These are phyloP conservation scores for Claviceps citrina DNA, from an alignment of 2,329 filamentous ascomycete genomes.

Conservation along the genomic window DNA sequence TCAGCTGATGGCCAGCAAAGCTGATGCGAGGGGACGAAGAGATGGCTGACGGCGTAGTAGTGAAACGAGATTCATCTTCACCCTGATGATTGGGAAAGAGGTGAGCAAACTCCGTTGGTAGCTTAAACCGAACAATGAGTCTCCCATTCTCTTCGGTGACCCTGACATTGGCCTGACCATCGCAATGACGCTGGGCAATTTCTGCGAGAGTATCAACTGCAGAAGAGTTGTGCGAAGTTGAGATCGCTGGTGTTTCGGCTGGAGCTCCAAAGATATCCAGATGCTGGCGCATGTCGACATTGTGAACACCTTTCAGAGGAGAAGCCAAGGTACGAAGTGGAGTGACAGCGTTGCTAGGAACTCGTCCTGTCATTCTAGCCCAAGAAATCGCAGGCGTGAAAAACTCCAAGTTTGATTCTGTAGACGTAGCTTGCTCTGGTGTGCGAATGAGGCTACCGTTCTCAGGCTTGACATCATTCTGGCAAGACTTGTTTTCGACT, in stretches of 20 bases:
- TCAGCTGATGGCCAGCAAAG: constrained; percentile 4
- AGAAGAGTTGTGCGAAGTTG: constrained; percentile 3
- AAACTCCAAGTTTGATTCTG: not conserved
- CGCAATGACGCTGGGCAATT: constrained; percentile 14
- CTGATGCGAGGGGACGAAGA: constrained; percentile 12
- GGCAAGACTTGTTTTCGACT: not conserved
- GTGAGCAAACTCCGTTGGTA: constrained; percentile 17
- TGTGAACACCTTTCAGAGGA: constrained; percentile 13
- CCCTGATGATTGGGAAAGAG: constrained; percentile 18
- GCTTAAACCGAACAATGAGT: constrained; percentile 24
- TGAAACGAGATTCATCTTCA: constrained; percentile 14
- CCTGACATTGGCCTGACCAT: constrained; percentile 18
- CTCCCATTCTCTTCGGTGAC: constrained; percentile 15
- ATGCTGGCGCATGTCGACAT: constrained; percentile 21
- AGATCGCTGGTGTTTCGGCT: constrained; percentile 8
- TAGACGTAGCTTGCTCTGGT: constrained; percentile 1
- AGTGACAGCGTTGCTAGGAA: constrained; percentile 2
- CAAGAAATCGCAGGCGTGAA: constrained; percentile 9
- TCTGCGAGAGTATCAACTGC: constrained; percentile 14
- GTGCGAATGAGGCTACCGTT: not conserved
- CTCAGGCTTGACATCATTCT: not conserved
- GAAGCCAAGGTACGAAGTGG: constrained; percentile 1
- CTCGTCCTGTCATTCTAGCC: constrained; percentile 7
- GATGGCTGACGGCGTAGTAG: constrained; percentile 11
- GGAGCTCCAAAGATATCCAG: constrained; percentile 20